These are phyloP conservation scores for Nothophytophthora sp. DNA, from an alignment of 352 stramenopile species.

Conservation along the genomic window DNA sequence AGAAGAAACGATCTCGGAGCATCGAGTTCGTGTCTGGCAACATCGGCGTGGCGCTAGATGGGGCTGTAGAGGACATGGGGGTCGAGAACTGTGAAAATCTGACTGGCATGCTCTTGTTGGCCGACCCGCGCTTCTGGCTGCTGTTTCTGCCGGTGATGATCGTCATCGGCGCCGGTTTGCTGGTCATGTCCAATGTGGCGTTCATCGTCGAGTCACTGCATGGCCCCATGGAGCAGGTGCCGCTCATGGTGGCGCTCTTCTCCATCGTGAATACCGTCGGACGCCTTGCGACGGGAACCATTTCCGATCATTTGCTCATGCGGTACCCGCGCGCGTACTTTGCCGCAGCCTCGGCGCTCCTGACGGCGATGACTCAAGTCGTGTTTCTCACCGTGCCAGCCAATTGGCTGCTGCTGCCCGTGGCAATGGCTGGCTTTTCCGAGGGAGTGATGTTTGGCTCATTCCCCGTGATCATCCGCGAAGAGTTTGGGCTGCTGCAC, in stretches of 20 bases:
- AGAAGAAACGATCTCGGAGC: slow-evolving; percentile 35
- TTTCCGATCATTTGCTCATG: slow-evolving; percentile 56
- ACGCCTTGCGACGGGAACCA: slow-evolving; percentile 53
- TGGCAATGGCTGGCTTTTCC: slow-evolving; percentile 62
- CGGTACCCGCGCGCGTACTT: slow-evolving; percentile 62
- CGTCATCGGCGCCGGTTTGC: slow-evolving; percentile 62
- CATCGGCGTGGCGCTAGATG: slow-evolving; percentile 24
- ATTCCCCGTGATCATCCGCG: slow-evolving; percentile 81
- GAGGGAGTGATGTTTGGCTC: slow-evolving; percentile 83
- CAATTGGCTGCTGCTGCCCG: slow-evolving; percentile 45
- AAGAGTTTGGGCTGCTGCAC: slow-evolving; percentile 75
- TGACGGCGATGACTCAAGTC: slow-evolving; percentile 50
- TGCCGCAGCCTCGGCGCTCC: slow-evolving; percentile 37
- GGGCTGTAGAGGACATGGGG: slow-evolving; percentile 16
- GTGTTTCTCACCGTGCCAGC: slow-evolving; percentile 58
- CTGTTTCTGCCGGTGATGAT: slow-evolving; percentile 81
- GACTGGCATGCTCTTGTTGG: slow-evolving; percentile 55
- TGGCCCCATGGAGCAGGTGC: slow-evolving; percentile 60
- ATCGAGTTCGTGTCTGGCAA: slow-evolving; percentile 44
- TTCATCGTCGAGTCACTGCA: slow-evolving; percentile 83
- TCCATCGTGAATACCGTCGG: slow-evolving; percentile 75
- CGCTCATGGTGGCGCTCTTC: slow-evolving; percentile 76
- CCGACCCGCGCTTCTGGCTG: slow-evolving; percentile 70
- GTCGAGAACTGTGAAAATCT: slow-evolving; percentile 42
- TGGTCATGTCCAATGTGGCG: slow-evolving; percentile 86